Percentiles rank a stretch among this genome's conserved stretches.
Evolutionary conservation across 2,329 filamentous ascomycete species (phyloP).

Genomic region (Colletotrichum scovillei): DNA sequence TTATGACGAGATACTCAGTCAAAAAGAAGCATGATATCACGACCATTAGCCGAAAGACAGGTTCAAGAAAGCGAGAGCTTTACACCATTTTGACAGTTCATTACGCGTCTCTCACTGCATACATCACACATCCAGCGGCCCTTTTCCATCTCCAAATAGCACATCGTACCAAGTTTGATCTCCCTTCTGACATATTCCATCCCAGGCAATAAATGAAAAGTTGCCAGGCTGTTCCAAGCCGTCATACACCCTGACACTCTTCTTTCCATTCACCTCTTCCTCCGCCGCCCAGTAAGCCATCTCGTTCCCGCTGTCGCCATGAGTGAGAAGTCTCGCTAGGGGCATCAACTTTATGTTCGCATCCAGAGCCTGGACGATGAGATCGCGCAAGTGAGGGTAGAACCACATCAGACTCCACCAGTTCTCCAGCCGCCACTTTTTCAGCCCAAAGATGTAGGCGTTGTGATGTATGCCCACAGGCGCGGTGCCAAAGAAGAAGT

Average conservation of each 20-base stretch:
- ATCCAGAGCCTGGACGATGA: slow-evolving; percentile 43
- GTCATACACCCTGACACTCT: slow-evolving; percentile 39
- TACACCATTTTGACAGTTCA: neutral
- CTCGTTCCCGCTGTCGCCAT: slow-evolving; percentile 6
- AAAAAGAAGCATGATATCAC: too few relatives aligned
- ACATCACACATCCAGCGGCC: slow-evolving; percentile 38
- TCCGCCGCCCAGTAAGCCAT: slow-evolving; percentile 41
- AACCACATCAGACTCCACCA: slow-evolving; percentile 53
- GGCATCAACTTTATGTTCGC: slow-evolving; percentile 33
- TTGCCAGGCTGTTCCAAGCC: slow-evolving; percentile 33
- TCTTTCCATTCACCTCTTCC: slow-evolving; percentile 30
- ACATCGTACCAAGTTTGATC: slow-evolving; percentile 45
- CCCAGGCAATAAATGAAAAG: slow-evolving; percentile 44
- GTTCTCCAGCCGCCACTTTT: slow-evolving; percentile 44
- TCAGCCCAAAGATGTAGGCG: slow-evolving; percentile 47
- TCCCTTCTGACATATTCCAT: slow-evolving; percentile 47
- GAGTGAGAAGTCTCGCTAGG: slow-evolving; percentile 37
- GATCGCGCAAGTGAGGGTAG: slow-evolving; percentile 44
- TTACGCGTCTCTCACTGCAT: neutral
- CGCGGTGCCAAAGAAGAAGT: slow-evolving; percentile 49
- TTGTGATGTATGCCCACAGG: slow-evolving; percentile 52
- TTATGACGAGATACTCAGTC: too few relatives aligned
- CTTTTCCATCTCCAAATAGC: slow-evolving; percentile 47
- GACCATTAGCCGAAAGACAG: neutral
- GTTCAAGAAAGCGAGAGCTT: neutral